A percentile compares a stretch with the other conserved stretches of the same genome.
phyloP scores from a whole-genome alignment of 768 basidiomycete genomes.

The Lentinula sp. region DNA sequence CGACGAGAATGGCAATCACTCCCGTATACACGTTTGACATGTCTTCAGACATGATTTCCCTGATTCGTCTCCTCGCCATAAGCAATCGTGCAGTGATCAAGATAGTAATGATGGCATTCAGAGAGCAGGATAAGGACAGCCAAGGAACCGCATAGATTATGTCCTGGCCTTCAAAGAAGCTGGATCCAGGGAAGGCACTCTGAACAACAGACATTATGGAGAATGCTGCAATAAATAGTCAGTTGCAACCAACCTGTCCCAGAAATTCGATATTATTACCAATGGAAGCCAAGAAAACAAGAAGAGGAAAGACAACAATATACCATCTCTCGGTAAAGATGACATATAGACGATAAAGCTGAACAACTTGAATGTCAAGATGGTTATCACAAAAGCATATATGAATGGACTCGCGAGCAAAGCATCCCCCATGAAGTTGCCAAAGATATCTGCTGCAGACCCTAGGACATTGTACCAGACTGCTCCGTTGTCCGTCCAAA shows the following conservation, averaged over 20 bases:
- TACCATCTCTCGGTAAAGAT: too few species aligned
- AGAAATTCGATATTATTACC: too few species aligned
- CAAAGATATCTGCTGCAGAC: too few species aligned
- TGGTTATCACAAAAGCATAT: too few species aligned
- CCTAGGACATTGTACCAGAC: too few species aligned
- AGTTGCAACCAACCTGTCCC: not conserved
- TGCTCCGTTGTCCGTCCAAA: too few species aligned
- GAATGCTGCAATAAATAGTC: not conserved
- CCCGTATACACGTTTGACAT: not conserved
- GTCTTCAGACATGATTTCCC: not conserved
- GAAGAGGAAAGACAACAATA: too few species aligned
- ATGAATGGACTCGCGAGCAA: too few species aligned
- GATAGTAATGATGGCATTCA: not conserved
- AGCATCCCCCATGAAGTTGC: too few species aligned
- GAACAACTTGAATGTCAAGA: too few species aligned
- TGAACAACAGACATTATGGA: not conserved
- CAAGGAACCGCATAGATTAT: not conserved
- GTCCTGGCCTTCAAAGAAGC: not conserved
- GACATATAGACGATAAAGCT: too few species aligned
- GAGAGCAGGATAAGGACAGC: not conserved
- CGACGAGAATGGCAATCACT: not conserved
- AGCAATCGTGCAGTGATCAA: not conserved
- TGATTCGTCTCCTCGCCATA: not conserved
- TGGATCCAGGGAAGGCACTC: not conserved
- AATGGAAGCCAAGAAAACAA: too few species aligned